Percentiles rank a stretch among this genome's conserved stretches.
phyloP scores from a whole-genome alignment of 306 rosid genomes.

The Castanopsis chinensis region DNA sequence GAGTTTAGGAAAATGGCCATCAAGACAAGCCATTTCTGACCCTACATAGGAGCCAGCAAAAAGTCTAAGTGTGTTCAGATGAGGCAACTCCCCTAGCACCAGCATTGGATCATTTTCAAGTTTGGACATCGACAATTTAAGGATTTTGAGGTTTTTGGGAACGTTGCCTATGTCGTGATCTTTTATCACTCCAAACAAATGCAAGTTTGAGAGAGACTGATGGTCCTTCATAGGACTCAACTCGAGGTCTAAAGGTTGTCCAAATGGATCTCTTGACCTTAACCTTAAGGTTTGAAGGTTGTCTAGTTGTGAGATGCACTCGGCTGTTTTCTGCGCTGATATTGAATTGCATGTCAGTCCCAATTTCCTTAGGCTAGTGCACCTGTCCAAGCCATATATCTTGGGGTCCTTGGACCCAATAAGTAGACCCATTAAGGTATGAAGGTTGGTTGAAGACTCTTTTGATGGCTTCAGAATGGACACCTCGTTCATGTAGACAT shows the following conservation, averaged over 20 bases:
- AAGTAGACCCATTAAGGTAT: neutral
- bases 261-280: neutral
- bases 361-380: neutral
- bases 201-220: neutral
- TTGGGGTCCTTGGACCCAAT: neutral
- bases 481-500: slow-evolving; percentile 9
- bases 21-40: neutral
- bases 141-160: neutral
- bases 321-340: neutral
- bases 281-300: neutral
- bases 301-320: neutral
- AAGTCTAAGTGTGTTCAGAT: neutral
- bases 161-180: neutral
- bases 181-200: neutral
- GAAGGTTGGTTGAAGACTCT: neutral
- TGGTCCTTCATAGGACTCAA: neutral
- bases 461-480: neutral
- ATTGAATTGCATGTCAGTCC: slow-evolving; percentile 7
- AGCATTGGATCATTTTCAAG: slow-evolving; percentile 1
- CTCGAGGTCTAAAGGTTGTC: neutral
- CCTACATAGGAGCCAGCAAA: neutral
- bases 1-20: neutral
- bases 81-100: neutral
- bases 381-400: neutral
- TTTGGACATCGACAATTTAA: neutral